Base-by-base conservation (phyloP, 768 basidiomycete genomes). In the Baorangia bicolor region DNA sequence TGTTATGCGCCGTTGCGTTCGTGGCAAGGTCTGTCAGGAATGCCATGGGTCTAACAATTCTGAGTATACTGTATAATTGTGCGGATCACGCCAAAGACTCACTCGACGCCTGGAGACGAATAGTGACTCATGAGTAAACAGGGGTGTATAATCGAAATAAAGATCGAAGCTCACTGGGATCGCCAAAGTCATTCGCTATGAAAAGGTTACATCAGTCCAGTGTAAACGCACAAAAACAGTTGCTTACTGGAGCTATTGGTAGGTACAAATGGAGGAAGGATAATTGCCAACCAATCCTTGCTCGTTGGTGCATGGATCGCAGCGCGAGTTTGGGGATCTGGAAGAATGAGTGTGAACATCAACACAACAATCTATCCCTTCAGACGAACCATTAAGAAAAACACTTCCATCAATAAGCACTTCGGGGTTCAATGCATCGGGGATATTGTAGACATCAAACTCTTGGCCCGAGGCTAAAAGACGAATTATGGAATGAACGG, bases 241-340 rank as follows among this genome's bases (percentile, higher is more conserved):
- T 53, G 38, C 67, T 65, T 44, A 69, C 63, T 45, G 49, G 28
- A 0, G 5, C 1, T 0, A n/a, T 43, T 38, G 3, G 20, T 37
- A 3, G 58, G 53, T 39, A 46, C 59, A 53, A 75, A 71, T 3
- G 67, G 47, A 50, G 53, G 67, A 57, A 59, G 40, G 46, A 69
- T 66, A 35, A 60, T 51, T 18, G 61, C 51, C 2, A 33, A 28
- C 78, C 79, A 80, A 33, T 80, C 64, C 60, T 81, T 81, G n/a
- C n/a, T n/a, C n/a, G n/a, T n/a, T n/a, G n/a, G n/a, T n/a, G n/a
- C n/a, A n/a, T n/a, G n/a, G n/a, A n/a, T n/a, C n/a, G n/a, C n/a
- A n/a, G n/a, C n/a, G n/a, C n/a, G n/a, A n/a, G n/a, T 81, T 28
- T 65, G 73, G 31, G 75, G 71, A 61, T 86, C 84, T 86, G 51